Conservation (phyloP, 2,329 filamentous ascomycete species). For the Metarhizium guizhouense region DNA sequence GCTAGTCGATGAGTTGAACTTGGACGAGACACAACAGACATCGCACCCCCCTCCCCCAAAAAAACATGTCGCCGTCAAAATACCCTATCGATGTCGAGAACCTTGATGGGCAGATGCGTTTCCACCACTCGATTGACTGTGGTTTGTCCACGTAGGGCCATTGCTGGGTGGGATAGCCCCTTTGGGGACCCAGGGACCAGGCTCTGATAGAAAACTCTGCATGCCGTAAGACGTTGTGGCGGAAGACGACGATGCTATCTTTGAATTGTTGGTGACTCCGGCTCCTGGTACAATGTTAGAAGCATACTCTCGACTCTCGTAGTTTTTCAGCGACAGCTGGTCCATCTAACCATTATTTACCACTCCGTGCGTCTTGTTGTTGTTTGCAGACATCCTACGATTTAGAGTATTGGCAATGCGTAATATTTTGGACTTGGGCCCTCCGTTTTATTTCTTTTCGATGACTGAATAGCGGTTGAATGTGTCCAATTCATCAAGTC, state of each 20-base stretch:
- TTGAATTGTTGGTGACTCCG: background rate
- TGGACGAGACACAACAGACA: too few relatives aligned
- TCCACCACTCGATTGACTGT: background rate
- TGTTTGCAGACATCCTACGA: background rate
- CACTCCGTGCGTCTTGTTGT: background rate
- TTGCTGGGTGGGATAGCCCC: background rate
- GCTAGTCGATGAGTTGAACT: too few relatives aligned
- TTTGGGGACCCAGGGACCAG: conserved; percentile 4
- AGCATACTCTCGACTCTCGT: background rate
- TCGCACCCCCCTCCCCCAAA: background rate
- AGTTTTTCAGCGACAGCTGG: background rate
- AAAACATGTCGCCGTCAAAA: background rate
- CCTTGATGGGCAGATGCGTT: background rate
- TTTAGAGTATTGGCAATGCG: background rate
- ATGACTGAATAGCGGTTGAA: background rate
- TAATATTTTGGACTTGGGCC: background rate
- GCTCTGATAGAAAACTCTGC: conserved; percentile 2
- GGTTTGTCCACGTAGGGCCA: background rate
- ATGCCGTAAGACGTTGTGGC: background rate
- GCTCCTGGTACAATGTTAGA: background rate
- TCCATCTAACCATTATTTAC: background rate
- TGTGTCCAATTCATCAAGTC: background rate
- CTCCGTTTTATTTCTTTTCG: background rate
- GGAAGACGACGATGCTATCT: background rate
- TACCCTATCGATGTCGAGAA: background rate